phyloP scores from a whole-genome alignment of 1,284 basidiomycete genomes.

The Heterobasidion annosum region DNA sequence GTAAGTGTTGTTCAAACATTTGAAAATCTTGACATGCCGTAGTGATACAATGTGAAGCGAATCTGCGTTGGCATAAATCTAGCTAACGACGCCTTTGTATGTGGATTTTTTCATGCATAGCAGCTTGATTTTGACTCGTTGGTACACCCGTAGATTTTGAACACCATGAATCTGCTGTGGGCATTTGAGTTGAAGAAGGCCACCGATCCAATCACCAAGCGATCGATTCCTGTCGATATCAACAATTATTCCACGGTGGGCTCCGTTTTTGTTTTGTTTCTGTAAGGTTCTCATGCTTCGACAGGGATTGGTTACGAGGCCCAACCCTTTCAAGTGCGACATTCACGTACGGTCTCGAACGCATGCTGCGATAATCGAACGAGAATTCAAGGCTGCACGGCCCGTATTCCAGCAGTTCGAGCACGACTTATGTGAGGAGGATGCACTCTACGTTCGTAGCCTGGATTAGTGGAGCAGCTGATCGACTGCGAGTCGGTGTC shows the following conservation, averaged over 20 bases:
- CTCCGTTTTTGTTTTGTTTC: background rate
- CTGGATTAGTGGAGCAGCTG: too few relatives aligned
- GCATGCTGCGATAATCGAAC: background rate
- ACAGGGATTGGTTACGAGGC: background rate
- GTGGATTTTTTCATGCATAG: background rate
- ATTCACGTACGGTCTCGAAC: background rate
- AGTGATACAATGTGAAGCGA: background rate
- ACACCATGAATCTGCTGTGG: slow-evolving; percentile 9
- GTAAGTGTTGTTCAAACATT: background rate
- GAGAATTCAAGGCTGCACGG: background rate
- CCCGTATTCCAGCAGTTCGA: background rate
- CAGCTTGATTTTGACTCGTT: background rate
- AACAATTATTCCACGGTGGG: background rate
- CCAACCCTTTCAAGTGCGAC: background rate
- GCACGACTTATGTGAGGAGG: background rate
- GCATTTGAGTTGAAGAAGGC: slow-evolving; percentile 6
- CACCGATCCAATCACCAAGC: slow-evolving; percentile 3
- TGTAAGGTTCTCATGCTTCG: background rate
- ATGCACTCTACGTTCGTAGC: background rate
- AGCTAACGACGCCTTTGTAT: background rate
- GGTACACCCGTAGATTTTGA: slow-evolving; percentile 2
- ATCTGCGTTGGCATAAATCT: background rate
- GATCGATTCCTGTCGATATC: background rate
- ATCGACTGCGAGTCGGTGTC: too few relatives aligned
- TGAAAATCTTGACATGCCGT: background rate